Conservation (phyloP, 805 yeast genomes). For the Myxozyma mucilagina region DNA sequence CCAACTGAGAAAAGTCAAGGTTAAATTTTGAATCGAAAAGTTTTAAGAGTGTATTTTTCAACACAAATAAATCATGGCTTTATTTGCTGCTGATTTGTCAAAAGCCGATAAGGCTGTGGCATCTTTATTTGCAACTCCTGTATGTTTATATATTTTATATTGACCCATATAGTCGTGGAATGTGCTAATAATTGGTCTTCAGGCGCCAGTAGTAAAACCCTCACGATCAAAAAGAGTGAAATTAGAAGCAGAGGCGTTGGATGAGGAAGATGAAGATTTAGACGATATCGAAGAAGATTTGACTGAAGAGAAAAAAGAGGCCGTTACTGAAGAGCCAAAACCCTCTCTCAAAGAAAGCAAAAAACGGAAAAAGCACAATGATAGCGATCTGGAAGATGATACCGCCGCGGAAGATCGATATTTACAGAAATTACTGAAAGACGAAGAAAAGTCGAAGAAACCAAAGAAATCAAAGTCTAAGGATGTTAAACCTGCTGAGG, state of each 20-base stretch:
- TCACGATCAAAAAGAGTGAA: slow-evolving; percentile 13
- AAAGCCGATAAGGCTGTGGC: slow-evolving; percentile 15
- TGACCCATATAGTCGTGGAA: neutral
- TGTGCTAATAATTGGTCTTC: neutral
- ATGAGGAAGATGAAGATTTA: neutral
- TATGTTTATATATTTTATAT: slow-evolving; percentile 4
- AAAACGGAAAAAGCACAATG: slow-evolving; percentile 24
- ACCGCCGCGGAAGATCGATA: slow-evolving; percentile 19
- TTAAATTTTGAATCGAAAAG: neutral
- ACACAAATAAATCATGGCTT: neutral
- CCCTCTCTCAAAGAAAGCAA: slow-evolving; percentile 19
- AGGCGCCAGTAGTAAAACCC: slow-evolving; percentile 17
- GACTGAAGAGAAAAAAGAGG: slow-evolving; percentile 13
- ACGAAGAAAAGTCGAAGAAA: slow-evolving; percentile 7
- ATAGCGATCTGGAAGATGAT: slow-evolving; percentile 13
- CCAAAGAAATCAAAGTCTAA: slow-evolving; percentile 6
- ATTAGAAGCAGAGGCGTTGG: slow-evolving; percentile 1
- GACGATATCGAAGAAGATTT: slow-evolving; percentile 6
- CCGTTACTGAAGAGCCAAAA: slow-evolving; percentile 14
- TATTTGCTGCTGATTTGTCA: slow-evolving; percentile 11
- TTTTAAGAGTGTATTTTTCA: neutral
- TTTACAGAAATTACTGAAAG: slow-evolving; percentile 19
- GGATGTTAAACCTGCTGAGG: slow-evolving; percentile 39
- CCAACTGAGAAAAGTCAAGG: neutral
- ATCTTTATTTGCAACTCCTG: slow-evolving; percentile 17